phyloP scores from a whole-genome alignment of 2,329 filamentous ascomycete species.

The Cordyceps cateniannulata region DNA sequence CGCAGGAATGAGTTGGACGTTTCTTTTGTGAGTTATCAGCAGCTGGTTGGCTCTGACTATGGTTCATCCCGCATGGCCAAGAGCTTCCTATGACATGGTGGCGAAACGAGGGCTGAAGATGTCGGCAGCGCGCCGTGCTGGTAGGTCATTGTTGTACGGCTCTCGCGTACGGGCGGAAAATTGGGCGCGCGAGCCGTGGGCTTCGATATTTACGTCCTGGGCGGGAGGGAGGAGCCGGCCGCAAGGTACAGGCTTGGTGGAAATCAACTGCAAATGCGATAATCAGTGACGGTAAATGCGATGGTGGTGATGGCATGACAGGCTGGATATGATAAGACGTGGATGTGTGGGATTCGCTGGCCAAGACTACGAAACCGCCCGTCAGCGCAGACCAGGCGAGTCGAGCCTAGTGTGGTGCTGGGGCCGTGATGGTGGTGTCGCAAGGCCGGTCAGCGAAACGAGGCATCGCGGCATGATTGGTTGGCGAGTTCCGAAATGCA shows the following conservation, averaged over 20 bases:
- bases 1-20: background rate
- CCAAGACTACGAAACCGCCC: background rate
- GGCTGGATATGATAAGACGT: background rate
- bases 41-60: background rate
- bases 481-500: slow-evolving; percentile 10
- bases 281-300: background rate
- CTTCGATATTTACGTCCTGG: background rate
- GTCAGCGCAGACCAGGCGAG: slow-evolving; percentile 9
- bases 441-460: background rate
- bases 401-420: background rate
- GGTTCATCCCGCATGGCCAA: background rate
- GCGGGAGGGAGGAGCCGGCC: background rate
- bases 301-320: background rate
- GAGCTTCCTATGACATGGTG: background rate
- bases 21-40: background rate
- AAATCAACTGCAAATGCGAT: background rate
- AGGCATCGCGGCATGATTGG: slow-evolving; percentile 1
- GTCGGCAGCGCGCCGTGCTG: background rate
- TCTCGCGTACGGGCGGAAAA: background rate
- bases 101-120: background rate
- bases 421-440: background rate
- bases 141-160: background rate
- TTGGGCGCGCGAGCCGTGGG: background rate
- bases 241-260: background rate
- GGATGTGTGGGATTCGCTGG: background rate